These are phyloP conservation scores for Telopea speciosissima DNA, from an alignment of 177 flowering plant species.

Conservation along the genomic window DNA sequence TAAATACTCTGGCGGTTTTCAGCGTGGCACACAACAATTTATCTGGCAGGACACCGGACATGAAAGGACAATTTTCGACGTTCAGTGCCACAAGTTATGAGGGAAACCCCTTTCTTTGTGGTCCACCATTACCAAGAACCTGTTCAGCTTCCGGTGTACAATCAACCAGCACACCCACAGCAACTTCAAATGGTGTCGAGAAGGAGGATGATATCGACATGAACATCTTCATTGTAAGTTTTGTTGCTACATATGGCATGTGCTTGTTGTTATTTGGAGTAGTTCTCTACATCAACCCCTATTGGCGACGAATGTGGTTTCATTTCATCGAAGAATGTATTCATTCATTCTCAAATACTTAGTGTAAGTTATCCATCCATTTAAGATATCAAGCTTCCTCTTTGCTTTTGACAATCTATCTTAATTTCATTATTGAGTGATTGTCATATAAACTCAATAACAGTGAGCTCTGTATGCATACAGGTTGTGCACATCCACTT, in stretches of 20 bases:
- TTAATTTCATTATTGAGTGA: no score
- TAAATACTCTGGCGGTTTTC: background rate
- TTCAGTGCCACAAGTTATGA: background rate
- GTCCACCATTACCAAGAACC: background rate
- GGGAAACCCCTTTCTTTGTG: background rate
- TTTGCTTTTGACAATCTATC: no score
- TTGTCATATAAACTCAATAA: no score
- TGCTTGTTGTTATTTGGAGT: background rate
- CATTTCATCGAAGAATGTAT: background rate
- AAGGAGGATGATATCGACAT: background rate
- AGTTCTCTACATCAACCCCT: background rate
- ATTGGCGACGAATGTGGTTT: background rate
- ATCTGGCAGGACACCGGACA: background rate
- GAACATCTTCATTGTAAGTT: background rate
- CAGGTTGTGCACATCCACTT: no score
- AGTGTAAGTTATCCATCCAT: no score
- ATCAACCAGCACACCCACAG: background rate
- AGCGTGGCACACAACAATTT: background rate
- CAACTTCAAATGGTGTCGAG: background rate
- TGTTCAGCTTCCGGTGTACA: background rate
- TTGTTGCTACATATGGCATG: background rate
- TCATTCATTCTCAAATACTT: background rate
- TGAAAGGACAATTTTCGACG: background rate
- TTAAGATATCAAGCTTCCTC: no score
- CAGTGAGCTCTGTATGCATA: no score